Evolutionary conservation across 768 basidiomycete species (phyloP).

Genomic region (Boletus rubroflammeus): DNA sequence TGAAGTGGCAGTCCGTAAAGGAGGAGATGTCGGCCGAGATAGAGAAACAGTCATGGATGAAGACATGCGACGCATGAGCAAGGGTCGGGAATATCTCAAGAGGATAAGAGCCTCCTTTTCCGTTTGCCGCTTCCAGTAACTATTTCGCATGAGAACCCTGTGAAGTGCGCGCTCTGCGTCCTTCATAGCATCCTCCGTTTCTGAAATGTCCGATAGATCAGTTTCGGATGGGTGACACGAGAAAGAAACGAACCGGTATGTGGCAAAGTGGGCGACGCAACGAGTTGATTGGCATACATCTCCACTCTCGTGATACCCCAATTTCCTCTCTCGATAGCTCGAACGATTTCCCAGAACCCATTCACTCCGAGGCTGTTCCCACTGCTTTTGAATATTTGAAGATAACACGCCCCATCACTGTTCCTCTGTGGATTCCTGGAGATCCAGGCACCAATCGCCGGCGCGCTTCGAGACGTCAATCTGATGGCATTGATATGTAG

Average conservation of each 20-base stretch:
- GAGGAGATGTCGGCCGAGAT: constrained; percentile 14
- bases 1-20: constrained; percentile 14
- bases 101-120: constrained; percentile 49
- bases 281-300: constrained; percentile 42
- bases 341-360: constrained; percentile 45
- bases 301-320: constrained; percentile 49
- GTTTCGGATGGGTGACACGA: constrained; percentile 14
- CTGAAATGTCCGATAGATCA: constrained; percentile 9
- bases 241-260: constrained; percentile 6
- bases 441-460: constrained; percentile 47
- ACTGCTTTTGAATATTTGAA: constrained; percentile 50
- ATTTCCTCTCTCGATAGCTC: constrained; percentile 46
- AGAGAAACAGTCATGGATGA: constrained; percentile 10
- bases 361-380: constrained; percentile 53
- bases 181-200: constrained; percentile 31
- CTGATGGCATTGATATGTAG: constrained; percentile 50
- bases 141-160: constrained; percentile 44
- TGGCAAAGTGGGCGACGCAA: constrained; percentile 6
- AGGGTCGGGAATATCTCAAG: constrained; percentile 45
- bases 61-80: constrained; percentile 37
- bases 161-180: constrained; percentile 35
- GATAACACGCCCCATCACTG: constrained; percentile 32
- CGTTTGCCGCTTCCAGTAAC: constrained; percentile 41
- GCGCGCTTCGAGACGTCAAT: constrained; percentile 42
- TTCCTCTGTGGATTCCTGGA: constrained; percentile 31